Evolutionary conservation across 1,284 basidiomycete species (phyloP), one percentile per base, ranked within the genome.

Genomic region (Ustilago loliicola): DNA sequence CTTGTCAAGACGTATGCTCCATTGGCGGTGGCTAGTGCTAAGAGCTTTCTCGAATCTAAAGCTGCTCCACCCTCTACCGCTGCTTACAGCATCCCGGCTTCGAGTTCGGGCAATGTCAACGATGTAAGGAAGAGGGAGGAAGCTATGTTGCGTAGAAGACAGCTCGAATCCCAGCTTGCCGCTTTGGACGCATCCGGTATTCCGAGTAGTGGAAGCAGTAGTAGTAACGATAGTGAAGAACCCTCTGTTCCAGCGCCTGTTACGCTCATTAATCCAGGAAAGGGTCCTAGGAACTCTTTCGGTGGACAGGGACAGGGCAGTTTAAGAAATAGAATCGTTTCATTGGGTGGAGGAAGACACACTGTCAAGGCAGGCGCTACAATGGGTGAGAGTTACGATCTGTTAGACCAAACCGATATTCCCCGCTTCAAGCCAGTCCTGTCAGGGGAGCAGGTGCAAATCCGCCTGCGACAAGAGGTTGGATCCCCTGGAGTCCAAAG

Each of bases 381-480:
- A 5, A 54, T 80, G 59, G 71, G 74, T 0, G 77, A 77, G 38
- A 56, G 50, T 19, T 80, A 71, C 34, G 77, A 80, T 55, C 29
- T 80, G 25, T n/a, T 80, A 25, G 77, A 79, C 27, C 72, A 71
- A 51, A 57, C 55, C n/a, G 76, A 79, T 27, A 25, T 79, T 4
- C 34, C 34, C 61, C 62, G 6, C 15, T 58, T 2, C 63, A 66
- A 29, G 27, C 19, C 2, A 61, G 61, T 47, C 52, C 61, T 1
- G 60, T 23, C 29, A 58, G 40, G 30, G 50, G 50, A 3, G 34
- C 25, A 15, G 38, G 23, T 2, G 15, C 25, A 15, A 8, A 6
- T 7, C 36, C 6, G 36, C 9, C 9, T 23, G 48, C 1, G 15
- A 17, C 17, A 25, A 55, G 47, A 4, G 50, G 48, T 29, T 76